Evolutionary conservation across 169 alveolate species (phyloP).

Genomic region (Theileria equi): DNA sequence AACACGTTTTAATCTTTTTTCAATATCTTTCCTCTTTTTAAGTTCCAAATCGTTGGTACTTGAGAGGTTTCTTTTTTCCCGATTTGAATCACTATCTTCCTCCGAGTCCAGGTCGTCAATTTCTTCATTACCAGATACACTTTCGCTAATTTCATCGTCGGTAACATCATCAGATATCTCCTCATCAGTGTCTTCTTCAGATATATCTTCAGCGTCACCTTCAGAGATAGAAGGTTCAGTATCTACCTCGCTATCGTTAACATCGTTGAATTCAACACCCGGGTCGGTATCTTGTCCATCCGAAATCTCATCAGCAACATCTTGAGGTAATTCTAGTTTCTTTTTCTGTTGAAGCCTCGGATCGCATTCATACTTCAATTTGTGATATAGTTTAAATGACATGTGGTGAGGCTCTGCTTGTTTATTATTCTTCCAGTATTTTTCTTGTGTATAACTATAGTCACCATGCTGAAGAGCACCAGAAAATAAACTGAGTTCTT

Average conservation of each 20-base stretch:
- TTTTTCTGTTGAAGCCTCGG: neutral
- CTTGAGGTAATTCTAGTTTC: neutral
- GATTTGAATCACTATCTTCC: neutral
- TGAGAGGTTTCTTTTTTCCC: neutral
- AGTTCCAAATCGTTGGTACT: neutral
- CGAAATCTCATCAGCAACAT: slow-evolving; percentile 6
- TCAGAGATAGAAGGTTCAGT: too few relatives aligned
- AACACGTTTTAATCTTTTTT: neutral
- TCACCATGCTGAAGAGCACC: slow-evolving; percentile 30
- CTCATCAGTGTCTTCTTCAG: slow-evolving; percentile 5
- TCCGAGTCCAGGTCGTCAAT: too few relatives aligned
- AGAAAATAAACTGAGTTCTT: slow-evolving; percentile 47
- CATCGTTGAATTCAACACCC: neutral
- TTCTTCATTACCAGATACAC: neutral
- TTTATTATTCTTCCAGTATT: slow-evolving; percentile 43
- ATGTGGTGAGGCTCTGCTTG: slow-evolving; percentile 37
- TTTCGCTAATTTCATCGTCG: neutral
- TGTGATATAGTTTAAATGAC: slow-evolving; percentile 39
- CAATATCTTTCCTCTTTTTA: neutral
- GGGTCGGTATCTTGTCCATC: slow-evolving; percentile 3
- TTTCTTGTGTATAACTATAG: slow-evolving; percentile 28
- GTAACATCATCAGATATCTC: neutral
- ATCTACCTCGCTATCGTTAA: slow-evolving; percentile 9
- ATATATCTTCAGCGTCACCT: neutral
- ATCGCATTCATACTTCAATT: neutral